Percentiles rank a stretch among this genome's conserved stretches.
phyloP scores from a whole-genome alignment of 495 filamentous ascomycete species.

The Penicillium maclennaniae region DNA sequence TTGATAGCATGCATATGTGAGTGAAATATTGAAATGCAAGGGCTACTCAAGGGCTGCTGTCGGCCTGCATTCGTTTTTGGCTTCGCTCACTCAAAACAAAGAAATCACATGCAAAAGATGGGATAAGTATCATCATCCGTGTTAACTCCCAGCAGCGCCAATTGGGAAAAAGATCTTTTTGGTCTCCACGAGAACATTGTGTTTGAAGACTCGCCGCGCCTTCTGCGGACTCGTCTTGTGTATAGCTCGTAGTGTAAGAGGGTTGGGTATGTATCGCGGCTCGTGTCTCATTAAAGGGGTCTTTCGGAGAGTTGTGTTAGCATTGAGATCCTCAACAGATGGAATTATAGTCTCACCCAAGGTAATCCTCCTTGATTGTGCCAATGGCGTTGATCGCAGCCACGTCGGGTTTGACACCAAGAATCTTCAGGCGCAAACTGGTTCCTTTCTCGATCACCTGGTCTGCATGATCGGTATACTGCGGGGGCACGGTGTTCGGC shows the following conservation, averaged over 20 bases:
- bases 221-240: not conserved
- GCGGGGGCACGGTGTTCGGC: slow-evolving; percentile 78
- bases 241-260: slow-evolving; percentile 4
- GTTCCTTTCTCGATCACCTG: slow-evolving; percentile 92
- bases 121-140: not conserved
- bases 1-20: not conserved
- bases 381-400: slow-evolving; percentile 94
- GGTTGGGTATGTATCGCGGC: slow-evolving; percentile 21
- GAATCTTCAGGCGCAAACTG: slow-evolving; percentile 87
- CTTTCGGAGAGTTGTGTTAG: slow-evolving; percentile 13
- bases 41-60: not conserved
- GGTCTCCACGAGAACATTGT: not conserved
- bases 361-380: slow-evolving; percentile 83
- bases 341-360: slow-evolving; percentile 42
- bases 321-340: slow-evolving; percentile 4
- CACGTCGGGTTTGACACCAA: slow-evolving; percentile 87
- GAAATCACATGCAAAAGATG: not conserved
- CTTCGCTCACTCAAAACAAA: not conserved
- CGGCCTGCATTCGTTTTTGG: not conserved
- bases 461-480: slow-evolving; percentile 83
- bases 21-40: not conserved
- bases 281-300: slow-evolving; percentile 37
- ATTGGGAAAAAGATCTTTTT: not conserved
- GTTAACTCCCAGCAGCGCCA: slow-evolving; percentile 1
- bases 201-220: not conserved